Conservation (phyloP, 257 asterid genomes). For the Parsonsia alboflavescens region DNA sequence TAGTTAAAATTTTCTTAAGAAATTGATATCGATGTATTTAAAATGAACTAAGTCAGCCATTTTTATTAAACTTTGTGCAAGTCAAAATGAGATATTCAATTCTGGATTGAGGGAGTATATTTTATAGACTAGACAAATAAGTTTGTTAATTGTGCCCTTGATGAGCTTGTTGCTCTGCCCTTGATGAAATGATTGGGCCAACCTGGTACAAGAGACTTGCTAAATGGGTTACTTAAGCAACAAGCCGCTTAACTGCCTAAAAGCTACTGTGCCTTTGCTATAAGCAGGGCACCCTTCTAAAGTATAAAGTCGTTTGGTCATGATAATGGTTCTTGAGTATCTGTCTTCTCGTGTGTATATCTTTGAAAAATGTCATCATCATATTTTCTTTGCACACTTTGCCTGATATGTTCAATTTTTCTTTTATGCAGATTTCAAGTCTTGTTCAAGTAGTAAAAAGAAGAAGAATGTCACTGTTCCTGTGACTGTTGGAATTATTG, state of each 20-base stretch:
- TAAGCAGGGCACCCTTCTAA: too few species aligned
- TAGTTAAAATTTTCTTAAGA: too few species aligned
- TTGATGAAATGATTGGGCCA: background rate
- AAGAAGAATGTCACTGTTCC: constrained; percentile 46
- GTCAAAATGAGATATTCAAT: too few species aligned
- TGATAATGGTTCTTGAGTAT: background rate
- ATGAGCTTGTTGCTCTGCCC: background rate
- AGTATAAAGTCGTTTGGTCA: background rate
- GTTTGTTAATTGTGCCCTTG: too few species aligned
- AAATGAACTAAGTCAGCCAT: too few species aligned
- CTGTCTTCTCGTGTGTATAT: background rate
- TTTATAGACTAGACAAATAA: too few species aligned
- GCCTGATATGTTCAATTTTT: constrained; percentile 14
- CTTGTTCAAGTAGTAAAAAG: constrained; percentile 55
- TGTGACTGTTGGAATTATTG: constrained; percentile 45
- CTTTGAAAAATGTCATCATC: background rate
- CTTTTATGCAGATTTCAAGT: constrained; percentile 51
- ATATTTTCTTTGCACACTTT: background rate
- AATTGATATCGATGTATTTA: too few species aligned
- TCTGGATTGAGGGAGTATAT: too few species aligned
- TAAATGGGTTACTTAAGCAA: background rate
- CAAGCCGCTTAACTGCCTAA: background rate
- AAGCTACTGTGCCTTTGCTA: background rate
- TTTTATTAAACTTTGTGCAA: too few species aligned
- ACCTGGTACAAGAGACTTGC: background rate